Evolutionary conservation across 305 asterid species (phyloP), one percentile per base, ranked within the genome.

Genomic region (Lippia alba): DNA sequence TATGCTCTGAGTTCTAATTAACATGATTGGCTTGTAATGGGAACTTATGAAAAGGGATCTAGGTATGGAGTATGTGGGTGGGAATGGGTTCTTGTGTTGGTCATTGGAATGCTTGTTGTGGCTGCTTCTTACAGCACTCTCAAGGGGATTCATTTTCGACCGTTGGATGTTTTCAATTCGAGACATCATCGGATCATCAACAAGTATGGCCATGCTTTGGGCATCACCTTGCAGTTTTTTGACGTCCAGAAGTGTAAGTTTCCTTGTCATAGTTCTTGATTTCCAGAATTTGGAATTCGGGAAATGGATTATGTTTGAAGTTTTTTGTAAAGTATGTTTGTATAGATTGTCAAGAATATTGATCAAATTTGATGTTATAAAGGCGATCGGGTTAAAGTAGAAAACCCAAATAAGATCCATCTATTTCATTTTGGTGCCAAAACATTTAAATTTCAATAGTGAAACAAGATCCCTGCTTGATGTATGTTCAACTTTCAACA

Each of bases 221-320:
- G 61, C 44, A 17, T 85, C 12, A 83, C 96, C 20, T 79, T 83
- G 80, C 85, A 80, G 50, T 89, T 89, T 60, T 86, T 87, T 44
- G 88, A 89, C 2, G 83, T 87, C 51, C 93, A 89, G 72, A 89
- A 89, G 74, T 83, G 93, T 89, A 18, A 33, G 34, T 60, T 12
- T 63, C 19, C 40, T 11, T 61, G 2, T 4, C 15, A 9, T 34
- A 60, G 12, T 34, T 8, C 7, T 12, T 59, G 53, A 19, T 46
- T 0, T 20, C 11, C 15, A n/a, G 53, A 36, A 36, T 36, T 36
- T 4, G 30, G 30, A 24, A 24, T 24, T 24, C 30, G 2, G 30
- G 30, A 24, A 24, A 24, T 24, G 30, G 30, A 24, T 24, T 24
- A 24, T 24, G 30, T 24, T 24, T 24, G 30, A 4, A 0, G 2